These are phyloP conservation scores for Coemansia sp. DNA, from an alignment of 371 early-diverging fungal species.

Conservation along the genomic window DNA sequence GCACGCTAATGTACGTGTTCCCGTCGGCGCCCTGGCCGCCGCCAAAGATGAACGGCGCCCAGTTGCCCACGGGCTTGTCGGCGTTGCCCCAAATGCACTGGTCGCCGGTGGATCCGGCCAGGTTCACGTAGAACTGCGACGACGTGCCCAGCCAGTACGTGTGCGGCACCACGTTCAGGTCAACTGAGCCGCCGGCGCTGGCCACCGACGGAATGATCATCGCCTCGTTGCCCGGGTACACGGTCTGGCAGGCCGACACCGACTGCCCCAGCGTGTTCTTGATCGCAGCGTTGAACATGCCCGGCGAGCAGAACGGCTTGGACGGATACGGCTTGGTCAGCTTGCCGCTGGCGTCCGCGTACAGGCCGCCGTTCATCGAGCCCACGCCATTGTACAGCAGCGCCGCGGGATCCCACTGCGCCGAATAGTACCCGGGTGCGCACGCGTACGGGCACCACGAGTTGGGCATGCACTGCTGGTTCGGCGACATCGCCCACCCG, in stretches of 20 bases:
- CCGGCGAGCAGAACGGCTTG: conserved; percentile 37
- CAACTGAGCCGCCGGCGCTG: conserved; percentile 18
- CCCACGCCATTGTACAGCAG: conserved; percentile 34
- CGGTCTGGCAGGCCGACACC: conserved; percentile 54
- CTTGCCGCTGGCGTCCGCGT: conserved; percentile 37
- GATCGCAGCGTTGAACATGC: conserved; percentile 40
- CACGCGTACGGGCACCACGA: conserved; percentile 54
- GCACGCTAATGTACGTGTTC: conserved; percentile 51
- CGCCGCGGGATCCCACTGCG: conserved; percentile 51
- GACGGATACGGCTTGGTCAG: conserved; percentile 45
- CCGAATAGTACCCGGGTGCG: conserved; percentile 49
- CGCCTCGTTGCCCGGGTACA: conserved; percentile 54
- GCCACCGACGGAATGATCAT: conserved; percentile 55
- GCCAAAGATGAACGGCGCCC: conserved; percentile 53
- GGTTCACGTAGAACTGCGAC: conserved; percentile 53
- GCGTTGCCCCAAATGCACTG: conserved; percentile 52
- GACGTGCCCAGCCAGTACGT: conserved; percentile 52
- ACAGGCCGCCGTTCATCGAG: conserved; percentile 52
- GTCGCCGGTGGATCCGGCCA: conserved; percentile 33
- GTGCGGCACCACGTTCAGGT: conserved; percentile 47
- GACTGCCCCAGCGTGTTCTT: conserved; percentile 42
- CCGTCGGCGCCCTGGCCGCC: conserved; percentile 48
- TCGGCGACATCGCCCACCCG: conserved; percentile 55
- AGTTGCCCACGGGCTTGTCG: conserved; percentile 48
- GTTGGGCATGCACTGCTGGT: conserved; percentile 45